phyloP scores from a whole-genome alignment of 2,329 filamentous ascomycete genomes.

The Aschersonia sp. region DNA sequence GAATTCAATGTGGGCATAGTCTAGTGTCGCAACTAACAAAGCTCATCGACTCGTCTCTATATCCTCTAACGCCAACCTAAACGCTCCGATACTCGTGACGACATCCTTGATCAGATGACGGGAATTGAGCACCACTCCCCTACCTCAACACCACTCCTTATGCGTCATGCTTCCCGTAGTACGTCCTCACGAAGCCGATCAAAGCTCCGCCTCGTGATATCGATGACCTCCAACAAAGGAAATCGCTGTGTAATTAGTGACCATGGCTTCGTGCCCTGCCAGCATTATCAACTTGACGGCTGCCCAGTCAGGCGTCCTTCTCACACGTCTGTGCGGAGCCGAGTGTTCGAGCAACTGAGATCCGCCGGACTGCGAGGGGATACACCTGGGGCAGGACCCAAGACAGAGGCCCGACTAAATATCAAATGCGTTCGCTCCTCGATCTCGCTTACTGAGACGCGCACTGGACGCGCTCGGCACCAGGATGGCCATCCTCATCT shows the following conservation, averaged over 20 bases:
- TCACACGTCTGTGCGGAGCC: too few relatives aligned
- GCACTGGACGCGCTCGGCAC: slow-evolving; percentile 71
- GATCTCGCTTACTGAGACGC: slow-evolving; percentile 59
- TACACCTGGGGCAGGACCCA: too few relatives aligned
- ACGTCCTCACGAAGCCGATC: background rate
- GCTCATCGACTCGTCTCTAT: slow-evolving; percentile 26
- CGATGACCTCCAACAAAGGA: slow-evolving; percentile 7
- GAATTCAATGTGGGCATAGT: slow-evolving; percentile 4
- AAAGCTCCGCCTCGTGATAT: slow-evolving; percentile 5
- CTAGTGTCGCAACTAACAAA: slow-evolving; percentile 10
- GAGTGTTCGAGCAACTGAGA: too few relatives aligned
- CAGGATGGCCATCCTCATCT: slow-evolving; percentile 64
- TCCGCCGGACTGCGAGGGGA: too few relatives aligned
- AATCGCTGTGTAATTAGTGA: background rate
- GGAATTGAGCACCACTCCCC: slow-evolving; percentile 3
- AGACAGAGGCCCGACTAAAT: background rate
- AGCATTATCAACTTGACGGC: too few relatives aligned
- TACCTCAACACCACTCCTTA: slow-evolving; percentile 2
- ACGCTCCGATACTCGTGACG: slow-evolving; percentile 16
- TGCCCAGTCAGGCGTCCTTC: too few relatives aligned
- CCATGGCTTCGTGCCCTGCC: too few relatives aligned
- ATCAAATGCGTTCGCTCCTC: background rate
- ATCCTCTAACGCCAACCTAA: slow-evolving; percentile 21
- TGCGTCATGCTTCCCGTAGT: slow-evolving; percentile 5
- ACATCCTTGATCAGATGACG: slow-evolving; percentile 2